A percentile compares a stretch with the other conserved stretches of the same genome.
These are phyloP conservation scores for Erodium maritimum DNA, from an alignment of 345 rosid genomes.

Conservation along the genomic window DNA sequence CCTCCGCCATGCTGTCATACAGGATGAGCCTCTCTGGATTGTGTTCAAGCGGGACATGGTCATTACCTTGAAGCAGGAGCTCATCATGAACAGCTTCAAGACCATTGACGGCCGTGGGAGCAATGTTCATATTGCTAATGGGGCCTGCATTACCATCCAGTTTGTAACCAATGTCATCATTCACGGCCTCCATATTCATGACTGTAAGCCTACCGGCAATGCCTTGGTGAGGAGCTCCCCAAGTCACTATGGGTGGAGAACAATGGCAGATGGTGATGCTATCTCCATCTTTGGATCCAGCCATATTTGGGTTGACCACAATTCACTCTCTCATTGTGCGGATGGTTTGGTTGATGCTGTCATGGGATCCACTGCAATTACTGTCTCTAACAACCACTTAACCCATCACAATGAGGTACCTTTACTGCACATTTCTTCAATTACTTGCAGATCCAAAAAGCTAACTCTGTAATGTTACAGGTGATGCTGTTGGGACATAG, in stretches of 20 bases:
- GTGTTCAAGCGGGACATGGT: slow-evolving; percentile 31
- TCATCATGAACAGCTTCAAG: slow-evolving; percentile 23
- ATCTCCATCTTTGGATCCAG: slow-evolving; percentile 41
- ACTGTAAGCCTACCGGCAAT: slow-evolving; percentile 20
- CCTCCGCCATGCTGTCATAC: slow-evolving; percentile 32
- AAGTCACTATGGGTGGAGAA: slow-evolving; percentile 15
- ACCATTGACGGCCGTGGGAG: slow-evolving; percentile 18
- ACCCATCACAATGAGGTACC: slow-evolving; percentile 29
- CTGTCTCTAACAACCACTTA: slow-evolving; percentile 45
- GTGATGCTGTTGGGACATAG: slow-evolving; percentile 44
- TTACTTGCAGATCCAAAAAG: no score
- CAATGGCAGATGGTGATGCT: slow-evolving; percentile 49
- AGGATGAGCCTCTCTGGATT: slow-evolving; percentile 31
- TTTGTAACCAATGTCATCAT: slow-evolving; percentile 16
- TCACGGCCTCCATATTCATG: slow-evolving; percentile 22
- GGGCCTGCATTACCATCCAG: slow-evolving; percentile 19
- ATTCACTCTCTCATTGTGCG: slow-evolving; percentile 40
- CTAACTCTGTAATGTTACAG: no score
- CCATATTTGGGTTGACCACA: slow-evolving; percentile 44
- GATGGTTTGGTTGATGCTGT: slow-evolving; percentile 49
- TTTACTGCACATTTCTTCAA: no score
- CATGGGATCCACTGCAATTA: slow-evolving; percentile 48
- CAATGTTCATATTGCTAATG: slow-evolving; percentile 18
- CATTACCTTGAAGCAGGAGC: slow-evolving; percentile 20
- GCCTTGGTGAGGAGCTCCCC: slow-evolving; percentile 23